Percentiles rank a stretch among this genome's conserved stretches.
phyloP scores from a whole-genome alignment of 2,329 filamentous ascomycete species.

The Sporothrix euskadiensis region DNA sequence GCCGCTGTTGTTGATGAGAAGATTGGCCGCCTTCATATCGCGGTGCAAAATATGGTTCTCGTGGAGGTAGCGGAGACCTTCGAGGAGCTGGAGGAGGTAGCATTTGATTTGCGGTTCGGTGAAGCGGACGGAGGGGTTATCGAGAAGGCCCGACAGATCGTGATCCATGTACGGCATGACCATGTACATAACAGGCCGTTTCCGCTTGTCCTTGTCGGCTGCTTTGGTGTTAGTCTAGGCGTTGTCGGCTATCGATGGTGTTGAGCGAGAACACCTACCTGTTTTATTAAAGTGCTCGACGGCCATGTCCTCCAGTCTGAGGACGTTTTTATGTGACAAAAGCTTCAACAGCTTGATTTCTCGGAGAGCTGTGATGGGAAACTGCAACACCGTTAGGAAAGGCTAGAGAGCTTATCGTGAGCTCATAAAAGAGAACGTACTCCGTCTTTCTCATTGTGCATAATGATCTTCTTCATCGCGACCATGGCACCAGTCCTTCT shows the following conservation, averaged over 20 bases:
- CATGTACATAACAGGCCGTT: conserved; percentile 93
- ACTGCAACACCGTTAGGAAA: conserved; percentile 48
- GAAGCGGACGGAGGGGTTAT: conserved; percentile 88
- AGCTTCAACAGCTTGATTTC: conserved; percentile 98
- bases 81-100: conserved; percentile 90
- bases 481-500: conserved; percentile 73
- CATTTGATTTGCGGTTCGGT: conserved; percentile 94
- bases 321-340: conserved; percentile 84
- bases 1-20: conserved; percentile 92
- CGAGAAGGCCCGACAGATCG: conserved; percentile 92
- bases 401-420: too few species aligned
- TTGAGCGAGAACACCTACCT: conserved; percentile 45
- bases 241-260: not conserved
- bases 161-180: conserved; percentile 99
- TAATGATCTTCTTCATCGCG: conserved; percentile 96
- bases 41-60: conserved; percentile 87
- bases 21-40: conserved; percentile 98
- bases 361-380: conserved; percentile 95
- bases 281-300: conserved; percentile 72
- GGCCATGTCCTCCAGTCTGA: conserved; percentile 92
- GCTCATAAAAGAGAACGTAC: conserved; percentile 47
- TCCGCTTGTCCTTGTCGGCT: conserved; percentile 80
- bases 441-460: conserved; percentile 99
- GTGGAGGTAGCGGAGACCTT: conserved; percentile 88
- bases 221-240: conserved; percentile 27